Percentiles rank a stretch among this genome's conserved stretches.
These are phyloP conservation scores for Cephalotrichum gorgonifer DNA, from an alignment of 2,329 filamentous ascomycete species.

Conservation along the genomic window DNA sequence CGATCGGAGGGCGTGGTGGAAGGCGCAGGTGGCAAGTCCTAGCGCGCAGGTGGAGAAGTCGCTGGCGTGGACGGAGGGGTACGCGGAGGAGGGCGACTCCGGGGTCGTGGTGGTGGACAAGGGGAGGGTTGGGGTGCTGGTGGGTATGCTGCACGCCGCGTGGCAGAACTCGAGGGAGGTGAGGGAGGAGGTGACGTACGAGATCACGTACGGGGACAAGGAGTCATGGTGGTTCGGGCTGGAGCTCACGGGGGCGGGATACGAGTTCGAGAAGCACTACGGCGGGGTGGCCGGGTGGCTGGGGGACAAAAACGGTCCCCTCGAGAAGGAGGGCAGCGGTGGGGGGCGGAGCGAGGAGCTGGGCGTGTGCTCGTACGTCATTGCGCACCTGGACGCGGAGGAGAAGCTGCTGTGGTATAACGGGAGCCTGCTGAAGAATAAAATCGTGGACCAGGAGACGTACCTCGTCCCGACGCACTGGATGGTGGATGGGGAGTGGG, in stretches of 20 bases:
- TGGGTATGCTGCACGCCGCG: constrained; percentile 27
- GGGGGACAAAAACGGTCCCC: not conserved
- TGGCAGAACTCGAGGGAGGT: constrained; percentile 32
- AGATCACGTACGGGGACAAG: constrained; percentile 32
- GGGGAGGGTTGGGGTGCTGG: constrained; percentile 21
- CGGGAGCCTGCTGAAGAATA: constrained; percentile 30
- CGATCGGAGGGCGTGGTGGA: constrained; percentile 26
- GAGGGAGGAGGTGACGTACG: constrained; percentile 25
- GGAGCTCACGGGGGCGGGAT: constrained; percentile 25
- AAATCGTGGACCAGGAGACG: constrained; percentile 16
- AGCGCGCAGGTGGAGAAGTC: constrained; percentile 21
- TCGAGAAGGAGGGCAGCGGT: constrained; percentile 1
- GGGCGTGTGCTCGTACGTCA: constrained; percentile 26
- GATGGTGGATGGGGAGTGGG: constrained; percentile 29
- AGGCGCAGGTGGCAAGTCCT: constrained; percentile 23
- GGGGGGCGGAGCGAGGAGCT: constrained; percentile 4
- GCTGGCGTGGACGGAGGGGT: constrained; percentile 26
- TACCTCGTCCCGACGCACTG: constrained; percentile 25
- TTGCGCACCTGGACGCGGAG: constrained; percentile 28
- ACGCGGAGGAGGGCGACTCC: constrained; percentile 30
- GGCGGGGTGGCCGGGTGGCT: constrained; percentile 27
- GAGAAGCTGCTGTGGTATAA: constrained; percentile 30
- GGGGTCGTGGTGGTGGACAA: constrained; percentile 32
- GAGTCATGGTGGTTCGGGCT: constrained; percentile 35
- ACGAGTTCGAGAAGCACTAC: constrained; percentile 29